Percentiles rank a stretch among this genome's conserved stretches.
Evolutionary conservation across 2,329 filamentous ascomycete species (phyloP).

Genomic region (Scedosporium dehoogii): DNA sequence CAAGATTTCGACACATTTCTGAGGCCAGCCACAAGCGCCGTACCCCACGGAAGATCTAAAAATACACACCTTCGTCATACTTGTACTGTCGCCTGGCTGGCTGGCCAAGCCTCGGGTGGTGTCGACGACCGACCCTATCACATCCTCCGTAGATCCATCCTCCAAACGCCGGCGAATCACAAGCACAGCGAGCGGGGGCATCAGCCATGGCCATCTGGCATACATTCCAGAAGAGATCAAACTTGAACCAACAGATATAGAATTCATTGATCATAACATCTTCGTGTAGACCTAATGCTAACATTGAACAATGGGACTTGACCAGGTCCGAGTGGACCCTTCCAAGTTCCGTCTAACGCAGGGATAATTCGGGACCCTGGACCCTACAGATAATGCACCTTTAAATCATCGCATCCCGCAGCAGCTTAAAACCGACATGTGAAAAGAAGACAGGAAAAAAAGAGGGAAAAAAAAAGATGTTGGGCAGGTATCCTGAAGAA

Average conservation of each 20-base stretch:
- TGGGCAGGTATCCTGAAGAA: neutral
- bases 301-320: neutral
- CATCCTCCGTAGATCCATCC: neutral
- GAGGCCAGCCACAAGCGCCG: neutral
- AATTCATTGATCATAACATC: too few species aligned
- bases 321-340: neutral
- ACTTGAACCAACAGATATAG: too few species aligned
- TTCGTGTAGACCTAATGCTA: too few species aligned
- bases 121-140: neutral
- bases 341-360: neutral
- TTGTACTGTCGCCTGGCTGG: neutral
- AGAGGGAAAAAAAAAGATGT: neutral
- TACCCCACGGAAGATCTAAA: neutral
- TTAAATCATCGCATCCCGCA: neutral
- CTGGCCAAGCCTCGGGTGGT: constrained; percentile 6
- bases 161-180: too few species aligned
- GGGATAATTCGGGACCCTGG: neutral
- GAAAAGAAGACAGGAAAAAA: neutral
- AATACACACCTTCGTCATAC: neutral
- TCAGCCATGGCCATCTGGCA: too few species aligned
- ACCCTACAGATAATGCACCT: neutral
- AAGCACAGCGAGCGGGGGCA: too few species aligned
- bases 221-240: too few species aligned
- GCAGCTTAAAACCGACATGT: neutral
- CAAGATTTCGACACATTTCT: neutral